Evolutionary conservation across 2,329 filamentous ascomycete species (phyloP), one percentile per base, ranked within the genome.

Genomic region (Colletotrichum sansevieriae): DNA sequence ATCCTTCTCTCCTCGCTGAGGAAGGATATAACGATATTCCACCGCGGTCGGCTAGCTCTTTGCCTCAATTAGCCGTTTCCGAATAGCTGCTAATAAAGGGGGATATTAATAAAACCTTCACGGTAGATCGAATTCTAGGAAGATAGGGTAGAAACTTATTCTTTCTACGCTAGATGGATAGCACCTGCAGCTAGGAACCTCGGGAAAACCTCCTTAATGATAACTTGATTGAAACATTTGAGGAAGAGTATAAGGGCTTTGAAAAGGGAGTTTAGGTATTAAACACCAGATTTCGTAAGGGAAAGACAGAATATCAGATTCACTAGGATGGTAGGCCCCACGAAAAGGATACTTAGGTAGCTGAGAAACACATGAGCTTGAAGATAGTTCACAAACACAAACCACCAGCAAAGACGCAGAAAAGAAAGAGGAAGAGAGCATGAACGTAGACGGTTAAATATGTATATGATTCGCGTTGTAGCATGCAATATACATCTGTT

Each of bases 281-380:
- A 15, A 12, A 37, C 3, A 58, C 55, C n/a, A 11, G 22, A 18
- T 9, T 46, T n/a, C 39, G 18, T 13, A 58, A 46, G 7, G 20
- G 55, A 29, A 58, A 58, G 55, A 33, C 20, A 8, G 55, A 58
- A 35, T 46, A 58, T 12, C 35, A 33, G 25, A n/a, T 58, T n/a
- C 39, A 35, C 20, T 58, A 20, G 55, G 25, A 39, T 15, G 37
- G 55, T 12, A 44, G 37, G 15, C 55, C 39, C 3, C 15, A 33
- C 11, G 11, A n/a, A 3, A 20, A 58, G 25, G 41, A 58, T n/a
- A 22, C 18, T 4, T 44, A 20, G 55, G 55, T 58, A 4, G 55
- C 22, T 10, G 18, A 58, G 22, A 58, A 58, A 15, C 20, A 58
- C 4, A 33, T 58, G 11, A 44, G 41, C 25, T 20, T 20, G 2